These are phyloP conservation scores for Metarhizium anisopliae DNA, from an alignment of 2,329 filamentous ascomycete genomes.

Conservation along the genomic window DNA sequence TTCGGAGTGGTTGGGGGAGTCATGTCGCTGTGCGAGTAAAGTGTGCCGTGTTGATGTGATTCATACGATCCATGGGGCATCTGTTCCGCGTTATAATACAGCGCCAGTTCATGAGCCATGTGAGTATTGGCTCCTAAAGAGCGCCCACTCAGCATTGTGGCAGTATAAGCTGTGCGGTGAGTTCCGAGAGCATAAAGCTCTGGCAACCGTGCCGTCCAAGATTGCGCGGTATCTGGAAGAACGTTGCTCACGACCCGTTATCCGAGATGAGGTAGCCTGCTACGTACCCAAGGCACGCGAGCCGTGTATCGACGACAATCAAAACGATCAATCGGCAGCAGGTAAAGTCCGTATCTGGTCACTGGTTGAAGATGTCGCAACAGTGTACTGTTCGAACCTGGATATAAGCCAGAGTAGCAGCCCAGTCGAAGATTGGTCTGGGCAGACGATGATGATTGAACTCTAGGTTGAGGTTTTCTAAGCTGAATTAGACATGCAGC, in stretches of 20 bases:
- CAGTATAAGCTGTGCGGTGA: conserved; percentile 15
- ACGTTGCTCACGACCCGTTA: neutral
- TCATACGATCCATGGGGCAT: conserved; percentile 21
- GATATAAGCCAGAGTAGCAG: too few species aligned
- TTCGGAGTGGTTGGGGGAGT: conserved; percentile 71
- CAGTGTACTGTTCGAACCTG: too few species aligned
- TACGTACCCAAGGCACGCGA: neutral
- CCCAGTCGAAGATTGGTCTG: too few species aligned
- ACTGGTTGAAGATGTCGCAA: too few species aligned
- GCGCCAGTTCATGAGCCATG: conserved; percentile 49
- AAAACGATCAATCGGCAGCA: neutral
- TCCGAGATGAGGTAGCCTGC: neutral
- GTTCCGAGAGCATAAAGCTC: conserved; percentile 21
- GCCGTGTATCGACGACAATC: neutral
- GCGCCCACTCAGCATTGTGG: conserved; percentile 31
- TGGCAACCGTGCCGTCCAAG: conserved; percentile 2
- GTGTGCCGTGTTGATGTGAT: conserved; percentile 25
- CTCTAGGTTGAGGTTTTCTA: conserved; percentile 1
- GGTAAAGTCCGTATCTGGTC: neutral
- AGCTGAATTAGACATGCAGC: neutral
- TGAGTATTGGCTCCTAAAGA: conserved; percentile 48
- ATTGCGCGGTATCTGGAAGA: neutral
- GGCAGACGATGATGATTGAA: neutral
- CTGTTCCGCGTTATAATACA: conserved; percentile 28
- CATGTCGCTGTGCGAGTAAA: conserved; percentile 51